Conservation (phyloP, 1,284 basidiomycete species). For the Caloboletus firmus region DNA sequence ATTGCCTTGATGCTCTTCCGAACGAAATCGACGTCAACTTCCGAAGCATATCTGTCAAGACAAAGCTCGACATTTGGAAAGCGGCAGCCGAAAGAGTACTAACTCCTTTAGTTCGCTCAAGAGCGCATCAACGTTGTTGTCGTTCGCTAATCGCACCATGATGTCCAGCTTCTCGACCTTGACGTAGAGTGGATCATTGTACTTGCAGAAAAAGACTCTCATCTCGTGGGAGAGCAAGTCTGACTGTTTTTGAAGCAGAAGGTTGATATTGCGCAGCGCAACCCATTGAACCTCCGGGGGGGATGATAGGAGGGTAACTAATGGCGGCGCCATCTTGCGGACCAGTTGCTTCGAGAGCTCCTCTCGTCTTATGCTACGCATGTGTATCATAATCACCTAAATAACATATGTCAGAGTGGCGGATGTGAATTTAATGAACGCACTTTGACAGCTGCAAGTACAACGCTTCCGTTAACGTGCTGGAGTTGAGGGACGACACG, state of each 20-base stretch:
- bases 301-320: conserved; percentile 77
- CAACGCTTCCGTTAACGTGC: conserved; percentile 93
- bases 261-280: conserved; percentile 93
- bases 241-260: conserved; percentile 90
- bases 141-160: conserved; percentile 92
- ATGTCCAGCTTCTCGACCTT: conserved; percentile 99
- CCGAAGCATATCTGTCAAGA: conserved; percentile 79
- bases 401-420: not conserved
- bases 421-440: conserved; percentile 20
- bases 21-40: conserved; percentile 98
- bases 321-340: conserved; percentile 96
- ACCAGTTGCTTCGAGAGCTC: conserved; percentile 87
- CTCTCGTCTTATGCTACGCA: conserved; percentile 80
- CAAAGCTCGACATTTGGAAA: not conserved
- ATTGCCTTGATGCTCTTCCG: conserved; percentile 93
- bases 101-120: conserved; percentile 95
- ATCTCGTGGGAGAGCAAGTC: conserved; percentile 93
- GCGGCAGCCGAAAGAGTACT: conserved; percentile 26
- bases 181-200: conserved; percentile 98
- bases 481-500: conserved; percentile 98
- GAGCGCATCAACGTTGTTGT: conserved; percentile 92
- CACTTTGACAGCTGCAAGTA: conserved; percentile 92
- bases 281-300: conserved; percentile 95
- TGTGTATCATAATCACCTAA: conserved; percentile 96
- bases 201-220: conserved; percentile 99